These are phyloP conservation scores for Mediolabrus comicus DNA, from an alignment of 108 stramenopile genomes.

Conservation along the genomic window DNA sequence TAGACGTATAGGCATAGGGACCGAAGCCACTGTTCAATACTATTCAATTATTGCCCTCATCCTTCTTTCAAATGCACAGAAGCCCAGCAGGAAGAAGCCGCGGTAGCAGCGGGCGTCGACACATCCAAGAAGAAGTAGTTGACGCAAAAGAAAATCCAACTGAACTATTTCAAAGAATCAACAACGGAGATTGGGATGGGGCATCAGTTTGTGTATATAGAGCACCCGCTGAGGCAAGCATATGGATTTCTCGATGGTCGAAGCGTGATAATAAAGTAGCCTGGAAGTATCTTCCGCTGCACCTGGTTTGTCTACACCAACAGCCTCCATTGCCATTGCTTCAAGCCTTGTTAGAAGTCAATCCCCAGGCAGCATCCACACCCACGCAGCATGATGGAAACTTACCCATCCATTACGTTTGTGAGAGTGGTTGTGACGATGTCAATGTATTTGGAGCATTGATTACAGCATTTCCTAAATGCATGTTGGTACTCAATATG, in stretches of 20 bases:
- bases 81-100: too few relatives aligned
- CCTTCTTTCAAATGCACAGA: too few relatives aligned
- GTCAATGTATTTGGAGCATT: constrained; percentile 30
- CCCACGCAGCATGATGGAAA: constrained; percentile 50
- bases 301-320: constrained; percentile 48
- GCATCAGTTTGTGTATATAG: constrained; percentile 15
- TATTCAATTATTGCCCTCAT: too few relatives aligned
- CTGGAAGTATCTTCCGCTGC: constrained; percentile 55
- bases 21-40: too few relatives aligned
- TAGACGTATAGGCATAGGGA: too few relatives aligned
- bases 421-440: constrained; percentile 49
- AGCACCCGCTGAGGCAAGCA: constrained; percentile 33
- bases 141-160: constrained; percentile 51
- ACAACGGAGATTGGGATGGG: constrained; percentile 44
- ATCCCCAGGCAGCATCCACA: constrained; percentile 39
- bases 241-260: constrained; percentile 44
- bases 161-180: constrained; percentile 49
- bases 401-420: constrained; percentile 49
- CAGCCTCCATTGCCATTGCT: constrained; percentile 40
- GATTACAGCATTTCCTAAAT: constrained; percentile 28
- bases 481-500: constrained; percentile 28
- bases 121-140: constrained; percentile 17
- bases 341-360: constrained; percentile 22
- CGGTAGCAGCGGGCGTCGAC: not conserved
- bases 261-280: constrained; percentile 10